Percentiles rank a stretch among this genome's conserved stretches.
Evolutionary conservation across 345 rosid species (phyloP).

Genomic region (Draba incana): DNA sequence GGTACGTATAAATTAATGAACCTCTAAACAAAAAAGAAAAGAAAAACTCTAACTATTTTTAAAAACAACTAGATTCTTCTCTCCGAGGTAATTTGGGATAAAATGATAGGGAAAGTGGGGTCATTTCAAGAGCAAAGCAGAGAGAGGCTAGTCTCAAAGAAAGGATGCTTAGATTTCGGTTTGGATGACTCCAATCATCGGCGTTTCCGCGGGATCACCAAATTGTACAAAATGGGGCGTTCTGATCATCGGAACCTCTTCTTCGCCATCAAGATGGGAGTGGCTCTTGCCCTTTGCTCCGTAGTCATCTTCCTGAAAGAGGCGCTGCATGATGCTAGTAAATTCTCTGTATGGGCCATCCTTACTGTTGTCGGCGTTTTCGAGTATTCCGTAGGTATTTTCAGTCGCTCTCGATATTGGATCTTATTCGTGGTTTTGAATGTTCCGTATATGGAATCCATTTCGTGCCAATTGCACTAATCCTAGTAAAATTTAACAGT

Average conservation of each 20-base stretch:
- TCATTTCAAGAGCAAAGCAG: constrained; percentile 55
- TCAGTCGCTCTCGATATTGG: constrained; percentile 1
- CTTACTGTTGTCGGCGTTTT: constrained; percentile 89
- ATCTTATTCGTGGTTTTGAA: background rate
- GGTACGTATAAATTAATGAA: background rate
- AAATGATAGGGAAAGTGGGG: constrained; percentile 47
- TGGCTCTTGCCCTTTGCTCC: constrained; percentile 58
- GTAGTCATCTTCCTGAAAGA: constrained; percentile 63
- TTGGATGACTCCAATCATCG: constrained; percentile 36
- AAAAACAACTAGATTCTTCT: constrained; percentile 7
- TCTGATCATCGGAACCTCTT: constrained; percentile 62
- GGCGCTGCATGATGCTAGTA: constrained; percentile 47
- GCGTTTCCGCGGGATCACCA: constrained; percentile 32
- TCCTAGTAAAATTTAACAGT: background rate
- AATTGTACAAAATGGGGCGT: constrained; percentile 60
- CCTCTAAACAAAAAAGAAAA: background rate
- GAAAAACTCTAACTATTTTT: background rate
- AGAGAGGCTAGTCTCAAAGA: constrained; percentile 58
- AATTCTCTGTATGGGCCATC: constrained; percentile 53
- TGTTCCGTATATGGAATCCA: background rate
- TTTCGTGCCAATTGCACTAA: background rate
- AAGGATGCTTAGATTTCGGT: constrained; percentile 53
- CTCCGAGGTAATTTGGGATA: background rate
- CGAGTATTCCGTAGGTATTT: constrained; percentile 78
- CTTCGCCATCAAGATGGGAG: constrained; percentile 77